Base-by-base conservation (phyloP, 1,284 basidiomycete genomes). In the Dichomitus squalens region DNA sequence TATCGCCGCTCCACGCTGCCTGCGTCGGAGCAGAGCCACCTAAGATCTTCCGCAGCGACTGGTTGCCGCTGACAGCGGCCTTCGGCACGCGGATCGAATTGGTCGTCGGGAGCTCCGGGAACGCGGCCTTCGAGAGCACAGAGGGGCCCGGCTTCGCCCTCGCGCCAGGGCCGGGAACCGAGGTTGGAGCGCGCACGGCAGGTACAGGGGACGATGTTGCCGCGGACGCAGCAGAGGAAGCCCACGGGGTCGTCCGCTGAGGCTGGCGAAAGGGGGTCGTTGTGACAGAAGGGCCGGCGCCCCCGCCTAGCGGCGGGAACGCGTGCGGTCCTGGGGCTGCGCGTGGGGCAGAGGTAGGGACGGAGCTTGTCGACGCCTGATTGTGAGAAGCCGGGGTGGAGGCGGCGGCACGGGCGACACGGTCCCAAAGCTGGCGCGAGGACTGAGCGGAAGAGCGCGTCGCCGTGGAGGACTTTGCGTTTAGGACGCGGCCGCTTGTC, bases 331-430 rank as follows among this genome's bases (percentile, higher is more conserved):
- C 61, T 63, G 72, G 46, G 33, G 72, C 55, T 16, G 43, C 33
- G 16, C 68, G 31, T 27, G 68, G 53, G 16, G 64, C 34, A n/a
- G 44, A 63, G 36, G 51, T 70, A 0, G 81, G 66, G 12, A 74
- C 61, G n/a, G 71, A 55, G 53, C 78, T 77, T 5, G 60, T 18
- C 38, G 49, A 41, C 3, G 52, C 48, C 16, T 55, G 35, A n/a
- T n/a, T n/a, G n/a, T n/a, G n/a, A n/a, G n/a, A n/a, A 12, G 43
- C 35, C 8, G 57, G 47, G 9, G 81, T 78, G 1, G 86, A 83
- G 3, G 80, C 79, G 1, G 93, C 95, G 0, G 93, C 95, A 53
- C 85, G 85, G 20, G 93, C 95, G 38, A 97, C 95, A 23, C 93
- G 87, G 64, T 93, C 93, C 88, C 85, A 94, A 0, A 97, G 83